Evolutionary conservation across 306 rosid species (phyloP).

Genomic region (barrel medic (Medicago truncatula)): MtrunA17r5.0-ANR NC_053046.1:8292001-8292500

Average conservation of each 20-base stretch:
- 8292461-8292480: background rate
- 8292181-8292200: background rate
- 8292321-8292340: background rate
- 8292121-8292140: slow-evolving; percentile 47
- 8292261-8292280: slow-evolving; percentile 27
- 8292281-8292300: background rate
- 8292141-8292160: slow-evolving; percentile 69
- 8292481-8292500: too few relatives aligned
- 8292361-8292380: background rate
- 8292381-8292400: background rate
- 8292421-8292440: background rate
- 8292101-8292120: slow-evolving; percentile 48
- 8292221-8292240: slow-evolving; percentile 17
- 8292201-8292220: slow-evolving; percentile 21
- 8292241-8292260: slow-evolving; percentile 25
- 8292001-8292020: slow-evolving; percentile 69
- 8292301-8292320: too few relatives aligned
- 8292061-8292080: slow-evolving; percentile 50
- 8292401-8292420: background rate
- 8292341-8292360: slow-evolving; percentile 1
- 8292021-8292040: slow-evolving; percentile 62
- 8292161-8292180: slow-evolving; percentile 65
- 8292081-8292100: slow-evolving; percentile 46
- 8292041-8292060: slow-evolving; percentile 44
- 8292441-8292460: slow-evolving; percentile 26